phyloP scores from a whole-genome alignment of 176 grass and related monocot genomes.

The Ensete glaucum region DNA sequence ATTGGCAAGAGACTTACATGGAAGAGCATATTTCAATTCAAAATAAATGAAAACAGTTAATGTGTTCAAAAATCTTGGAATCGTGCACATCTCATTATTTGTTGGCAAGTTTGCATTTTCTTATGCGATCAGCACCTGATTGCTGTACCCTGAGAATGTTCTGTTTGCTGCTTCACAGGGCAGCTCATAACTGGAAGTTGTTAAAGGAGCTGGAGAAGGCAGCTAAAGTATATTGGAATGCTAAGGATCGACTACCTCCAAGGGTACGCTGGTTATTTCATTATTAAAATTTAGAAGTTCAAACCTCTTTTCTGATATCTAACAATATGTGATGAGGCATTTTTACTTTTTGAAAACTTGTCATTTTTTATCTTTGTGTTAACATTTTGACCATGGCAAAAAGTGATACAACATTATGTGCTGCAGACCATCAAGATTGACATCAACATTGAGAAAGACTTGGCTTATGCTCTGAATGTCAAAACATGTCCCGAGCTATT shows the following conservation, averaged over 20 bases:
- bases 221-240: slow-evolving; percentile 82
- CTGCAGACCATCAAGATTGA: slow-evolving; percentile 89
- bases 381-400: background rate
- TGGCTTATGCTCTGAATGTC: slow-evolving; percentile 80
- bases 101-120: background rate
- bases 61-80: too few relatives aligned
- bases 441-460: slow-evolving; percentile 77
- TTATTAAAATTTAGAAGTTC: background rate
- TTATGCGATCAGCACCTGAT: background rate
- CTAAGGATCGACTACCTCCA: slow-evolving; percentile 74
- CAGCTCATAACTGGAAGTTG: slow-evolving; percentile 73
- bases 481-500: slow-evolving; percentile 79
- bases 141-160: background rate
- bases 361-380: background rate
- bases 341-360: background rate
- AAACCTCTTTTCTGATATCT: background rate
- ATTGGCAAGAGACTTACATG: too few relatives aligned
- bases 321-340: background rate
- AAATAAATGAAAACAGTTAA: too few relatives aligned
- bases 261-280: slow-evolving; percentile 32
- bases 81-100: background rate
- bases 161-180: slow-evolving; percentile 36
- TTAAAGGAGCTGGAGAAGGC: slow-evolving; percentile 89
- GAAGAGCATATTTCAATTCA: too few relatives aligned
- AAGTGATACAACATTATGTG: slow-evolving; percentile 19